phyloP scores from a whole-genome alignment of 805 yeast species.

The Torulaspora quercuum region DNA sequence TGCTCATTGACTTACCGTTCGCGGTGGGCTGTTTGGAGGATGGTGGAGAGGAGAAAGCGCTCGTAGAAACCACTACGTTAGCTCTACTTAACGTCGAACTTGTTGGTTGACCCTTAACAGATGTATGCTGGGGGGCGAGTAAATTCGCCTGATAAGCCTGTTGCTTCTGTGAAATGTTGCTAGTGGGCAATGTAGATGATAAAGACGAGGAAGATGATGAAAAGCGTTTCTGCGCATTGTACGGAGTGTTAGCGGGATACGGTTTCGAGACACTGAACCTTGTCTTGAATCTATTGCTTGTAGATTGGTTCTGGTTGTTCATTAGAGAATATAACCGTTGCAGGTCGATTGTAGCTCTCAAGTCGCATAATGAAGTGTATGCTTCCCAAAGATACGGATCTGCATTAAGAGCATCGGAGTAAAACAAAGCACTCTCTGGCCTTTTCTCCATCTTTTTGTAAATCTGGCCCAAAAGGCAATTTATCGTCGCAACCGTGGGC shows the following conservation, averaged over 20 bases:
- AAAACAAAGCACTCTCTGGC: constrained; percentile 62
- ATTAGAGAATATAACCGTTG: constrained; percentile 19
- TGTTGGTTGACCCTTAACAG: constrained; percentile 16
- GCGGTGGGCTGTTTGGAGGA: constrained; percentile 18
- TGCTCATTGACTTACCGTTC: constrained; percentile 14
- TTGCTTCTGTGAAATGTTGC: constrained; percentile 10
- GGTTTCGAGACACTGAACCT: constrained; percentile 15
- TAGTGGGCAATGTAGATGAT: constrained; percentile 6
- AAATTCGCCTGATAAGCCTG: constrained; percentile 8
- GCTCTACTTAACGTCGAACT: constrained; percentile 19
- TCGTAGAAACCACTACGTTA: constrained; percentile 19
- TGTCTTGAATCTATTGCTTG: constrained; percentile 12
- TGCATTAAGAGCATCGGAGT: constrained; percentile 61
- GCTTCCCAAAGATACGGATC: constrained; percentile 89
- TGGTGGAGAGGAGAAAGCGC: constrained; percentile 15
- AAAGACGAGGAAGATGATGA: constrained; percentile 15
- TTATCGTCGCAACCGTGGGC: constrained; percentile 72
- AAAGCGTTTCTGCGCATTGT: constrained; percentile 11
- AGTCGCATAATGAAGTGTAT: constrained; percentile 64
- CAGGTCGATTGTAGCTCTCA: constrained; percentile 63
- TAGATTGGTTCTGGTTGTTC: constrained; percentile 13
- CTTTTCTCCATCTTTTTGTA: constrained; percentile 55
- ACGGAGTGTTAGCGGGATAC: constrained; percentile 13
- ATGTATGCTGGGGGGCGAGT: constrained; percentile 14
- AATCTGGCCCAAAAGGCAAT: constrained; percentile 66